A percentile compares a stretch with the other conserved stretches of the same genome.
Conservation (phyloP, 805 yeast species). For the Metschnikowia henanensis region DNA sequence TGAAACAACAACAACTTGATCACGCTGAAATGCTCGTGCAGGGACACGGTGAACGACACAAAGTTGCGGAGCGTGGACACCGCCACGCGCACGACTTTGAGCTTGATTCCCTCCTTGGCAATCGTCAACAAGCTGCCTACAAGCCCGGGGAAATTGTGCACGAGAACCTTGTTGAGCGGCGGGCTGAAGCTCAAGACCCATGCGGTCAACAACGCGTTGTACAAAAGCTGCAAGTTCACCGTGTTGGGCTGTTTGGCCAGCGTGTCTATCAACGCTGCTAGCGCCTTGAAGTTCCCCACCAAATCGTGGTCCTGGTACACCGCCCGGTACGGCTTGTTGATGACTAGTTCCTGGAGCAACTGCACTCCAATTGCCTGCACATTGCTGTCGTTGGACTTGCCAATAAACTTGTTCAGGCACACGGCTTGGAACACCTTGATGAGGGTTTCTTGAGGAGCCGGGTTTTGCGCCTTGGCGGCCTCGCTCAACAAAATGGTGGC, state of each 20-base stretch:
- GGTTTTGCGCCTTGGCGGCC: constrained; percentile 20
- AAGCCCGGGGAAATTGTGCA: constrained; percentile 52
- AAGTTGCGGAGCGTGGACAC: constrained; percentile 70
- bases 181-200: constrained; percentile 85
- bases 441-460: constrained; percentile 39
- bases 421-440: constrained; percentile 39
- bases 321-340: constrained; percentile 52
- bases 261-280: constrained; percentile 28
- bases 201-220: constrained; percentile 69
- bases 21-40: constrained; percentile 42
- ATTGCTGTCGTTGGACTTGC: constrained; percentile 38
- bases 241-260: constrained; percentile 38
- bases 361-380: constrained; percentile 63
- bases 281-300: constrained; percentile 33
- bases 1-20: constrained; percentile 72
- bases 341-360: constrained; percentile 59
- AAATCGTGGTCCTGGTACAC: constrained; percentile 43
- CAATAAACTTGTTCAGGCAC: constrained; percentile 30
- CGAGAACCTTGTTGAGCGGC: constrained; percentile 47
- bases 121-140: constrained; percentile 54
- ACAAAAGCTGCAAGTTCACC: constrained; percentile 75
- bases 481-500: constrained; percentile 47
- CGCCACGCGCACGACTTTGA: constrained; percentile 85
- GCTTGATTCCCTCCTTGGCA: constrained; percentile 83
- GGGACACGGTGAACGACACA: constrained; percentile 34